Evolutionary conservation across 169 alveolate species (phyloP).

Genomic region (Plasmodium cynomolgi): DNA sequence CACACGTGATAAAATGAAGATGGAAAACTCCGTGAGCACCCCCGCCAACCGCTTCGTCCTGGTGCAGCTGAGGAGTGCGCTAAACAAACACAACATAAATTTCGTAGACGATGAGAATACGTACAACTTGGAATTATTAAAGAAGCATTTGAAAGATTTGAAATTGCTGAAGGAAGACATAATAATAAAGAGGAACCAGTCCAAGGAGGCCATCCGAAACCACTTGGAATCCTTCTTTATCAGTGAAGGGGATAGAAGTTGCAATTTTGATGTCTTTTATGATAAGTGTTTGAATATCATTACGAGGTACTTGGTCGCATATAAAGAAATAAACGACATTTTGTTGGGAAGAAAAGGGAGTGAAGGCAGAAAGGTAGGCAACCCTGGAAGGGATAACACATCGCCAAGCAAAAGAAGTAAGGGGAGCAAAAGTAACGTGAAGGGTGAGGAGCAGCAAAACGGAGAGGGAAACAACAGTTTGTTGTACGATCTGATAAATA

Average conservation of each 20-base stretch:
- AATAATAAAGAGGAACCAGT: conserved; percentile 12
- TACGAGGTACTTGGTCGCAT: conserved; percentile 19
- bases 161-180: conserved; percentile 43
- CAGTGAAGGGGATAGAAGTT: background rate
- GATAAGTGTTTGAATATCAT: conserved; percentile 71
- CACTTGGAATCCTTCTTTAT: conserved; percentile 12
- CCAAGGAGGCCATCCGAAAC: conserved; percentile 7
- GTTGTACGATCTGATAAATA: conserved; percentile 30
- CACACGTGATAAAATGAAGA: background rate
- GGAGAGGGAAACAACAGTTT: background rate
- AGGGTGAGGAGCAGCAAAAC: background rate
- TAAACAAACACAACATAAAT: conserved; percentile 22
- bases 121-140: conserved; percentile 20
- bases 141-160: conserved; percentile 33
- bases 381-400: background rate
- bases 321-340: conserved; percentile 54
- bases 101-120: conserved; percentile 34
- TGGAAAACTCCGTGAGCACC: background rate
- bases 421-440: background rate
- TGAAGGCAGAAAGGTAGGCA: background rate
- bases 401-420: background rate
- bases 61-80: background rate
- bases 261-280: conserved; percentile 48
- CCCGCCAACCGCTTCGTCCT: background rate
- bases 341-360: background rate